phyloP scores from a whole-genome alignment of 1,284 basidiomycete genomes.

The Austroboletus rostrupii region DNA sequence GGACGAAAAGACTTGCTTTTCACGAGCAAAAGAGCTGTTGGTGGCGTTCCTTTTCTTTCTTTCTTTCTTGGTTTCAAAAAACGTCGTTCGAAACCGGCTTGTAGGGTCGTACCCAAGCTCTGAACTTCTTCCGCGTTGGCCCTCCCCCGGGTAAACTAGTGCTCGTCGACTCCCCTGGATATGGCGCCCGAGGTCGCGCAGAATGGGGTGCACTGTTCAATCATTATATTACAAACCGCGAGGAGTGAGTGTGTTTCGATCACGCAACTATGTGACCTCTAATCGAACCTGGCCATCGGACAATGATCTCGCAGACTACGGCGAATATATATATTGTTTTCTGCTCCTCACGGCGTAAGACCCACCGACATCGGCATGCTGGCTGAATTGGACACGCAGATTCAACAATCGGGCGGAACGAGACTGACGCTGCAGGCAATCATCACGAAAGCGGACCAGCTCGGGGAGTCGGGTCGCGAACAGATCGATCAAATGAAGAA shows the following conservation, averaged over 20 bases:
- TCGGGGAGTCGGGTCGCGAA: slow-evolving; percentile 32
- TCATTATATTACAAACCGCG: slow-evolving; percentile 54
- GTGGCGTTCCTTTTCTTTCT: no score
- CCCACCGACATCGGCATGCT: slow-evolving; percentile 61
- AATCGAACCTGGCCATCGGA: slow-evolving; percentile 2
- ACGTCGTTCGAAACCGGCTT: neutral
- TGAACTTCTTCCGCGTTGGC: slow-evolving; percentile 71
- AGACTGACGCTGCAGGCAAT: slow-evolving; percentile 63
- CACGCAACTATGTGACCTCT: neutral
- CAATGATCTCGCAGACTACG: slow-evolving; percentile 49
- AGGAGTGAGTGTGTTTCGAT: slow-evolving; percentile 47
- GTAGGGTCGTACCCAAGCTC: slow-evolving; percentile 64
- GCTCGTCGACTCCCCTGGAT: slow-evolving; percentile 75
- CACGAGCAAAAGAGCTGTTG: slow-evolving; percentile 65
- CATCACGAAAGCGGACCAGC: slow-evolving; percentile 64
- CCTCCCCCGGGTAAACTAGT: slow-evolving; percentile 51
- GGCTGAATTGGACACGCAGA: slow-evolving; percentile 39
- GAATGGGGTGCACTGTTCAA: slow-evolving; percentile 72
- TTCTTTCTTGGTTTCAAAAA: neutral
- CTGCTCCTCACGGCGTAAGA: slow-evolving; percentile 59
- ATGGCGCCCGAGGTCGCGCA: slow-evolving; percentile 64
- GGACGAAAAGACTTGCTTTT: slow-evolving; percentile 53
- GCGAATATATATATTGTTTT: slow-evolving; percentile 67
- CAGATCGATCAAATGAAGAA: slow-evolving; percentile 28
- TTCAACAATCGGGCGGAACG: slow-evolving; percentile 35